phyloP scores from a whole-genome alignment of 2,329 filamentous ascomycete genomes.

The Aspergillus aculeatus region DNA sequence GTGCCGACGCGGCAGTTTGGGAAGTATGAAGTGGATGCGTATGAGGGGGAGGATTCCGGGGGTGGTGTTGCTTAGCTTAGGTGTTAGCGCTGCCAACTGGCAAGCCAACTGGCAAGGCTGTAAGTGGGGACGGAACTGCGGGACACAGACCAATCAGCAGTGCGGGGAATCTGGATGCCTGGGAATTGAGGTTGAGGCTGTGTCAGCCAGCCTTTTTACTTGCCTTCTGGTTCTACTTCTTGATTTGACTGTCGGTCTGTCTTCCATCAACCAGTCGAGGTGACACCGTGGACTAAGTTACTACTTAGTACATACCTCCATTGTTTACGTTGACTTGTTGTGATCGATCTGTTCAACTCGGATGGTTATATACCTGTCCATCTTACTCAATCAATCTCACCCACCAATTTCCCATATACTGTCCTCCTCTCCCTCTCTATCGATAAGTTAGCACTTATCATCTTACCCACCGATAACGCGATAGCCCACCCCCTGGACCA shows the following conservation, averaged over 20 bases:
- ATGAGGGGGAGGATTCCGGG: background rate
- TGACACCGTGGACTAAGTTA: background rate
- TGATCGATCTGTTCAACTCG: too few species aligned
- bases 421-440: background rate
- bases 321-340: too few species aligned
- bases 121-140: background rate
- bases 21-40: background rate
- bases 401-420: background rate
- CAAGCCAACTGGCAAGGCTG: too few species aligned
- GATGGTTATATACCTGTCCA: too few species aligned
- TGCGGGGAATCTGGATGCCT: conserved; percentile 30
- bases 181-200: conserved; percentile 17
- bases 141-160: conserved; percentile 20
- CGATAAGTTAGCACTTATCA: background rate
- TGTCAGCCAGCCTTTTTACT: conserved; percentile 2
- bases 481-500: background rate
- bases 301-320: too few species aligned
- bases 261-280: background rate
- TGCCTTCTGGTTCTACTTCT: background rate
- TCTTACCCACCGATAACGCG: background rate
- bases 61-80: too few species aligned
- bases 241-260: conserved; percentile 1
- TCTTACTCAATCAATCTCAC: too few species aligned
- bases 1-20: conserved; percentile 37
- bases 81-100: background rate